Evolutionary conservation across 1,139 yeast species (phyloP).

Genomic region (Debaryomyces singareniensis): DNA sequence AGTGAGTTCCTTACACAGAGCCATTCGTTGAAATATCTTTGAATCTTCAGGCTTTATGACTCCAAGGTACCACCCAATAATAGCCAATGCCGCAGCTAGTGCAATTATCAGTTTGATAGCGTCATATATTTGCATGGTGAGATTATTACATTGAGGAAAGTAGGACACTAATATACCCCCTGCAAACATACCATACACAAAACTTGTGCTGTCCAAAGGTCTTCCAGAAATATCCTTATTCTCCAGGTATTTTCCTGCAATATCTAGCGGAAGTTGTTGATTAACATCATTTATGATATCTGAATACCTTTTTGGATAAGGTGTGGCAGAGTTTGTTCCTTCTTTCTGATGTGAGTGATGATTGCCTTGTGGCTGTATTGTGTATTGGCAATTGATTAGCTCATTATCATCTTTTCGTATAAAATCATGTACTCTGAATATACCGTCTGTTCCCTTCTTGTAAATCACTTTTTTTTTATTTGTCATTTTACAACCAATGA

Average conservation of each 20-base stretch:
- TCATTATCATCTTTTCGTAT: slow-evolving; percentile 24
- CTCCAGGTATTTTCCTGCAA: background rate
- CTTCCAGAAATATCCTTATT: too few species aligned
- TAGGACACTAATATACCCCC: slow-evolving; percentile 15
- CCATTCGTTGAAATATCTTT: slow-evolving; percentile 7
- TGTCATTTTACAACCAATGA: too few species aligned
- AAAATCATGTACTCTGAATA: slow-evolving; percentile 25
- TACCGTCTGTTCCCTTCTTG: slow-evolving; percentile 38
- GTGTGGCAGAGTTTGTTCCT: background rate
- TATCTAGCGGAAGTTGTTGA: background rate
- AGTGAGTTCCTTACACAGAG: slow-evolving; percentile 4
- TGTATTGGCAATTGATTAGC: slow-evolving; percentile 21
- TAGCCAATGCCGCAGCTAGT: slow-evolving; percentile 22
- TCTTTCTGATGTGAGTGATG: slow-evolving; percentile 1
- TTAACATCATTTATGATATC: too few species aligned
- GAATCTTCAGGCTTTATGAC: slow-evolving; percentile 15
- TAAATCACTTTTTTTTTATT: slow-evolving; percentile 28
- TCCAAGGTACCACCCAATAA: slow-evolving; percentile 26
- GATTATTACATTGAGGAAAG: slow-evolving; percentile 17
- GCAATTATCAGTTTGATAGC: slow-evolving; percentile 18
- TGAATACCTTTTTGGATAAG: background rate
- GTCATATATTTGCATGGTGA: slow-evolving; percentile 13
- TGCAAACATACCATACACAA: slow-evolving; percentile 21
- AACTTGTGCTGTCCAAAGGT: slow-evolving; percentile 31
- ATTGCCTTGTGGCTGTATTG: slow-evolving; percentile 9